phyloP scores from a whole-genome alignment of 2,329 filamentous ascomycete species.

The Scedosporium boydii region DNA sequence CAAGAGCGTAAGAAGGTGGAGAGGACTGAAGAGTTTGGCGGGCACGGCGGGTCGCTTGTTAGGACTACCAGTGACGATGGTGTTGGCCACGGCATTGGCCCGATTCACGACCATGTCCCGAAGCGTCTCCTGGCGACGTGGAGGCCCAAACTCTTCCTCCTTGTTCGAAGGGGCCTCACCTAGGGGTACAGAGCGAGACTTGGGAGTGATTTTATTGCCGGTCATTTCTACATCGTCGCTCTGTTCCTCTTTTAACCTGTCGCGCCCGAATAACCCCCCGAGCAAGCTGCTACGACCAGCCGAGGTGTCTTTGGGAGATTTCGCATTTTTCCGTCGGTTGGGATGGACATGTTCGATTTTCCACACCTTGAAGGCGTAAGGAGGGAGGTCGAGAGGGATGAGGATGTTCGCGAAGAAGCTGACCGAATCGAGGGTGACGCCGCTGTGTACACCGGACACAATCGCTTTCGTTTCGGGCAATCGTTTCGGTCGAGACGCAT shows the following conservation, averaged over 20 bases:
- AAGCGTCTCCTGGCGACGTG: conserved; percentile 24
- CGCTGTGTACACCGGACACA: conserved; percentile 49
- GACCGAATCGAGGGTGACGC: conserved; percentile 42
- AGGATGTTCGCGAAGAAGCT: conserved; percentile 56
- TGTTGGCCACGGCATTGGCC: conserved; percentile 29
- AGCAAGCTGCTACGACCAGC: background rate
- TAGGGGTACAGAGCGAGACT: background rate
- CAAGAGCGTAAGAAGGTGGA: conserved; percentile 42
- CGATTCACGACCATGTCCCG: conserved; percentile 31
- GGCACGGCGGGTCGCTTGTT: conserved; percentile 31
- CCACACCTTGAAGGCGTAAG: conserved; percentile 34
- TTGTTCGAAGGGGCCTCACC: conserved; percentile 8
- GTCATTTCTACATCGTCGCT: background rate
- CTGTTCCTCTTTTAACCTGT: background rate
- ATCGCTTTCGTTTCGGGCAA: conserved; percentile 45
- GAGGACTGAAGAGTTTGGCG: conserved; percentile 36
- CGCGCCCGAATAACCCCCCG: background rate
- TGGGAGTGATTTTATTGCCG: background rate
- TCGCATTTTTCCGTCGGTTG: background rate
- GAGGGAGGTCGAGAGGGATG: conserved; percentile 41
- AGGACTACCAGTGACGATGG: conserved; percentile 28
- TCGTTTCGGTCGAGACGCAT: conserved; percentile 41
- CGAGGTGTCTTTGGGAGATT: background rate
- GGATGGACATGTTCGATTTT: conserved; percentile 36
- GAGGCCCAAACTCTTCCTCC: conserved; percentile 7